Evolutionary conservation across 2,329 filamentous ascomycete species (phyloP).

Genomic region (Sordariomycetes sp.): DNA sequence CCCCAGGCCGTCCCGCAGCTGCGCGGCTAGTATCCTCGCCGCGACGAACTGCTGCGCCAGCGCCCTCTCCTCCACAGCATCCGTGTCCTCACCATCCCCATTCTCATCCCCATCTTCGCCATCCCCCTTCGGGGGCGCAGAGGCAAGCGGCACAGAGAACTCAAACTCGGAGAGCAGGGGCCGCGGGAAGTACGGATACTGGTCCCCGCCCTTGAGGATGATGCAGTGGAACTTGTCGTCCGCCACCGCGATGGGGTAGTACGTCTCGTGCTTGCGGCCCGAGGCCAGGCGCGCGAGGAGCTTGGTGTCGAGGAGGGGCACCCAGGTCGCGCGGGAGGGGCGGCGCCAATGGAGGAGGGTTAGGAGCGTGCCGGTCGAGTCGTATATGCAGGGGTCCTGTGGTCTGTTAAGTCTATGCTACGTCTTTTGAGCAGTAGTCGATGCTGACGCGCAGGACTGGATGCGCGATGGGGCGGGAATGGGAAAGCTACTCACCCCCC

Average conservation of each 20-base stretch:
- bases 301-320: slow-evolving; percentile 82
- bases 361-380: slow-evolving; percentile 78
- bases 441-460: no score
- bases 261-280: slow-evolving; percentile 76
- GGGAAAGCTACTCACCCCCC: slow-evolving; percentile 49
- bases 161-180: slow-evolving; percentile 88
- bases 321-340: slow-evolving; percentile 76
- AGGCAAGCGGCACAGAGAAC: slow-evolving; percentile 70
- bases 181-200: slow-evolving; percentile 84
- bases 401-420: slow-evolving; percentile 2
- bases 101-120: slow-evolving; percentile 18
- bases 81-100: slow-evolving; percentile 19
- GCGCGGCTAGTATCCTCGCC: slow-evolving; percentile 54
- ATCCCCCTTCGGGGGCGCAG: slow-evolving; percentile 23
- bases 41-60: slow-evolving; percentile 78
- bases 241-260: slow-evolving; percentile 92
- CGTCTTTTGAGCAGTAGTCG: neutral
- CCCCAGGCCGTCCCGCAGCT: slow-evolving; percentile 58
- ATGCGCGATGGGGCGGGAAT: neutral
- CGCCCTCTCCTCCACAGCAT: slow-evolving; percentile 28
- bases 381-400: slow-evolving; percentile 90
- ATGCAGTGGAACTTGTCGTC: slow-evolving; percentile 94
- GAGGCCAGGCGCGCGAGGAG: slow-evolving; percentile 68
- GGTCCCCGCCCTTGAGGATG: slow-evolving; percentile 90
- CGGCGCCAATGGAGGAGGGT: slow-evolving; percentile 84